These are phyloP conservation scores for Metschnikowia sp. DNA, from an alignment of 805 yeast genomes.

Conservation along the genomic window DNA sequence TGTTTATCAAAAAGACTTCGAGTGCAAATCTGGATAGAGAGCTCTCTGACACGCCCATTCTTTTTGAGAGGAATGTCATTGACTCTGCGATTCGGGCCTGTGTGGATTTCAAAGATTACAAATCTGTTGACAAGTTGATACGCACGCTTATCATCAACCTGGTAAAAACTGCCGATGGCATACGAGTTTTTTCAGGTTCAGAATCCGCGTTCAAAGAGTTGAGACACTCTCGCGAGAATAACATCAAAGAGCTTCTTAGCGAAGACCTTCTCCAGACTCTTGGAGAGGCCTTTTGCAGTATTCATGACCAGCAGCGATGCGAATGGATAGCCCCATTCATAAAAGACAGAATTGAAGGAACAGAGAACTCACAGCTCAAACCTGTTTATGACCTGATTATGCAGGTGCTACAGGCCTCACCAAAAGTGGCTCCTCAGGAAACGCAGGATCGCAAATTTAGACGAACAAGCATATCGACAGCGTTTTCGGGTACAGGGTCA, in stretches of 20 bases:
- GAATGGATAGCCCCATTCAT: constrained; percentile 15
- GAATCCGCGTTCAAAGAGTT: too few relatives aligned
- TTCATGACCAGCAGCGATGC: constrained; percentile 9
- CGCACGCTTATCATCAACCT: constrained; percentile 26
- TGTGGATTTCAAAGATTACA: constrained; percentile 23
- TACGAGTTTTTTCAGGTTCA: neutral
- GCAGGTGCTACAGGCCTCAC: neutral
- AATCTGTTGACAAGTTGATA: constrained; percentile 31
- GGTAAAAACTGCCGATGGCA: constrained; percentile 10
- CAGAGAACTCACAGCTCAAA: neutral
- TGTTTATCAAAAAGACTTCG: constrained; percentile 14
- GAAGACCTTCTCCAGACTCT: constrained; percentile 10
- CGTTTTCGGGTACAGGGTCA: neutral
- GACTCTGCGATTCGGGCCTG: constrained; percentile 29
- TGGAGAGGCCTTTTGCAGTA: constrained; percentile 8
- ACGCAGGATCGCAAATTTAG: too few relatives aligned
- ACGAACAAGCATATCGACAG: neutral
- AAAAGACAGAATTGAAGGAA: neutral
- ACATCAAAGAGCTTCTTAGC: constrained; percentile 5
- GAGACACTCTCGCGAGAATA: too few relatives aligned
- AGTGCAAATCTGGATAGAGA: neutral
- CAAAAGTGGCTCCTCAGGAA: neutral
- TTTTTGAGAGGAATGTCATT: constrained; percentile 16
- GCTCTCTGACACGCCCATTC: neutral
- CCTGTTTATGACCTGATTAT: neutral